Evolutionary conservation across 345 rosid species (phyloP).

Genomic region (Limnanthes douglasii): DNA sequence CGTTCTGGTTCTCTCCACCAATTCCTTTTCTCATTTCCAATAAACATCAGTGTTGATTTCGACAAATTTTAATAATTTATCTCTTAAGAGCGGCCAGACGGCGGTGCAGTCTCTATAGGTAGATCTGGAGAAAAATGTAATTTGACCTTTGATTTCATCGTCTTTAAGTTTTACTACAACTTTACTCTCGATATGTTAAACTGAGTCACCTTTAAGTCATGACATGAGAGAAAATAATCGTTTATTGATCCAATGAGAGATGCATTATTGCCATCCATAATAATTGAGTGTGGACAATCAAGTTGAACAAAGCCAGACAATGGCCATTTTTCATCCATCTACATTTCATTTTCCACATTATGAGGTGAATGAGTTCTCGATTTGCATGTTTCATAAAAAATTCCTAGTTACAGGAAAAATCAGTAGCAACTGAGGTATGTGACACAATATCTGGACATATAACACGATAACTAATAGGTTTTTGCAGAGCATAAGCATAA

Average conservation of each 20-base stretch:
- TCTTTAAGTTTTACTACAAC: slow-evolving; percentile 43
- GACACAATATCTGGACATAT: slow-evolving; percentile 96
- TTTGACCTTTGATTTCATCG: slow-evolving; percentile 30
- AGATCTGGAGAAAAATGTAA: slow-evolving; percentile 65
- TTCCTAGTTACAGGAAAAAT: slow-evolving; percentile 96
- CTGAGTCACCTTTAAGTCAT: slow-evolving; percentile 29
- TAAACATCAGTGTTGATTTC: slow-evolving; percentile 82
- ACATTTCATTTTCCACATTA: slow-evolving; percentile 71
- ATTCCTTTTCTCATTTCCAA: slow-evolving; percentile 40
- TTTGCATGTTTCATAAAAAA: slow-evolving; percentile 89
- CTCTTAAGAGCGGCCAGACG: slow-evolving; percentile 45
- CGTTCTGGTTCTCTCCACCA: slow-evolving; percentile 41
- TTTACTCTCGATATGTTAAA: slow-evolving; percentile 60
- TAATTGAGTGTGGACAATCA: slow-evolving; percentile 97
- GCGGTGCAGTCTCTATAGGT: slow-evolving; percentile 75
- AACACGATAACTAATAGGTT: slow-evolving; percentile 75
- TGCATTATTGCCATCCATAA: slow-evolving; percentile 82
- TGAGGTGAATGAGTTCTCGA: slow-evolving; percentile 89
- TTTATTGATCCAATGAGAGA: slow-evolving; percentile 93
- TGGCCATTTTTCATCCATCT: slow-evolving; percentile 58
- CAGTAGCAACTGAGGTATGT: slow-evolving; percentile 77
- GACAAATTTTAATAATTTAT: slow-evolving; percentile 39
- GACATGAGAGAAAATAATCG: slow-evolving; percentile 74
- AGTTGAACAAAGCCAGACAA: slow-evolving; percentile 76
- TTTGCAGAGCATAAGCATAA: slow-evolving; percentile 68